Conservation (phyloP, 78 protist genomes). For the Tieghemostelium lacteum region DNA sequence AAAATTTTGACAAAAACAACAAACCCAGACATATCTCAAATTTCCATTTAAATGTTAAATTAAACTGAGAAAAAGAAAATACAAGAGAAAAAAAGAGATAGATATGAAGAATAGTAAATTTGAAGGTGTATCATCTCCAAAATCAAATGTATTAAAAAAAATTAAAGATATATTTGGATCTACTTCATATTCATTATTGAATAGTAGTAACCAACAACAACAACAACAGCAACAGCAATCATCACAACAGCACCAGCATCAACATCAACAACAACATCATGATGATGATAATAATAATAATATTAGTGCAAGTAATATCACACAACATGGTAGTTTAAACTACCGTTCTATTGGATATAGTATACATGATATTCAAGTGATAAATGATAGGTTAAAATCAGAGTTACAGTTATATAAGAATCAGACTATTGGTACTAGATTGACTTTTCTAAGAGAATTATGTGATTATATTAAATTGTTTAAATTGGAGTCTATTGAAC, state of each 20-base stretch:
- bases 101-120: conserved; percentile 16
- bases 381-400: conserved; percentile 7
- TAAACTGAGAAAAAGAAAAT: no score
- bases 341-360: no score
- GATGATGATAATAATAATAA: neutral
- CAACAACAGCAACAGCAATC: neutral
- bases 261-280: neutral
- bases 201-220: neutral
- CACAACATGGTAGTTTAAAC: no score
- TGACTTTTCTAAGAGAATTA: conserved; percentile 1
- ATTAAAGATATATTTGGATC: conserved; percentile 71
- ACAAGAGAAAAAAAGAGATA: no score
- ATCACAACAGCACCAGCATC: neutral
- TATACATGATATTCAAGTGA: neutral
- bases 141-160: conserved; percentile 57
- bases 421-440: neutral
- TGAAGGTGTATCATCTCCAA: conserved; percentile 60
- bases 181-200: neutral
- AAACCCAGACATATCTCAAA: no score
- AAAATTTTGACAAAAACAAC: no score
- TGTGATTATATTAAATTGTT: conserved; percentile 42
- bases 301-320: neutral
- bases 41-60: no score
- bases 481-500: conserved; percentile 22
- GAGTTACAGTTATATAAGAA: conserved; percentile 1